Evolutionary conservation across 768 basidiomycete genomes (phyloP).

Genomic region (Holtermanniella nyarrowii): DNA sequence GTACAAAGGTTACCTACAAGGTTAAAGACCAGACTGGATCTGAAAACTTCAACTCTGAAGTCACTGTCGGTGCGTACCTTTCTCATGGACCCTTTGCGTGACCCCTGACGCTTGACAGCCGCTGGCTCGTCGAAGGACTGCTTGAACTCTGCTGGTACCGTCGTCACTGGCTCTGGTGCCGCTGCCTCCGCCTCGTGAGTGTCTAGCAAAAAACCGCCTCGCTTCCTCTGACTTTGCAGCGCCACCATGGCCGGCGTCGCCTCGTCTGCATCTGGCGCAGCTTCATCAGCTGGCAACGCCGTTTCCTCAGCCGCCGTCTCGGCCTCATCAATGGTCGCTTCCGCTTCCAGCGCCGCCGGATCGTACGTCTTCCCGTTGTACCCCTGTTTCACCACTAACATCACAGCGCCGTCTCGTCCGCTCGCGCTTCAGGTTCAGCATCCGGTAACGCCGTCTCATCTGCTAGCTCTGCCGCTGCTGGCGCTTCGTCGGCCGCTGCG

Average conservation of each 20-base stretch:
- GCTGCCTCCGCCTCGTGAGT: constrained; percentile 5
- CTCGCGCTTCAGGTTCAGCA: background rate
- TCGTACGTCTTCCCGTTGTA: background rate
- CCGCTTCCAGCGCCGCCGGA: constrained; percentile 2
- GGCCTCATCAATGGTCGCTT: constrained; percentile 3
- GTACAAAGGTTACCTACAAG: constrained; percentile 49
- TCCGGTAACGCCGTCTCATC: background rate
- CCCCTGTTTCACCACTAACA: too few relatives aligned
- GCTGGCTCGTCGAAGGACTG: constrained; percentile 7
- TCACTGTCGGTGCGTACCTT: constrained; percentile 12
- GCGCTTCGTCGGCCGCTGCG: background rate
- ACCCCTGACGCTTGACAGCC: constrained; percentile 3
- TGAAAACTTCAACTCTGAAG: constrained; percentile 17
- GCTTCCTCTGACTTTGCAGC: background rate
- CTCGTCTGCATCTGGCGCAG: constrained; percentile 2
- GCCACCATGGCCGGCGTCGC: constrained; percentile 2
- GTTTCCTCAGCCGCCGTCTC: background rate
- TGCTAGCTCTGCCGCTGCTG: background rate
- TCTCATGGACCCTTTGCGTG: background rate
- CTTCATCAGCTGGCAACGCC: constrained; percentile 2
- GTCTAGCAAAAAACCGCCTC: background rate
- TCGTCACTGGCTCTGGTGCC: constrained; percentile 12
- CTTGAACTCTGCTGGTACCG: constrained; percentile 8
- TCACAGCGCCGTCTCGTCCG: too few relatives aligned
- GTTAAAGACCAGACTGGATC: constrained; percentile 55